These are phyloP conservation scores for Lichtheimia ornata DNA, from an alignment of 371 early-diverging fungal genomes.

Conservation along the genomic window DNA sequence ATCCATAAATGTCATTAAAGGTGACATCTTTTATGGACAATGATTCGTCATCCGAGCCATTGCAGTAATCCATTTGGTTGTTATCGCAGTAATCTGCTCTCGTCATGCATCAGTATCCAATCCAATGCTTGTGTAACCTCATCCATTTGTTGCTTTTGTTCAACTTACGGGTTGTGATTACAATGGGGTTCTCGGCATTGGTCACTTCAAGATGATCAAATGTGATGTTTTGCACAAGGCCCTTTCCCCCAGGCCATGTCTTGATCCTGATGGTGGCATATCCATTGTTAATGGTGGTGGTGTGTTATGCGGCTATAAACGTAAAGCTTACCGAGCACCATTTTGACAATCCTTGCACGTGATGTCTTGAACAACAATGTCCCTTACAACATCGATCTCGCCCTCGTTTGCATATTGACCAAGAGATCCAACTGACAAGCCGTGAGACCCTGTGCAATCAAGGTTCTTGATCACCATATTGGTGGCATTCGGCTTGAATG, in stretches of 20 bases:
- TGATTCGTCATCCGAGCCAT: constrained; percentile 18
- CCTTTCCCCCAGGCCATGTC: constrained; percentile 36
- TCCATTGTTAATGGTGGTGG: too few relatives aligned
- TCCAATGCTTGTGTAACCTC: too few relatives aligned
- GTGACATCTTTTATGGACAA: constrained; percentile 28
- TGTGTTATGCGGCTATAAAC: not conserved
- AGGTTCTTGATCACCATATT: constrained; percentile 20
- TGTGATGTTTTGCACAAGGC: constrained; percentile 26
- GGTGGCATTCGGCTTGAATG: constrained; percentile 23
- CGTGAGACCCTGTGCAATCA: constrained; percentile 30
- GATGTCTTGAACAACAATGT: constrained; percentile 20
- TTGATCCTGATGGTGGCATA: constrained; percentile 8
- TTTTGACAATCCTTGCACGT: constrained; percentile 21
- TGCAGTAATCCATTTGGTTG: constrained; percentile 28
- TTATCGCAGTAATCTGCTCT: constrained; percentile 29
- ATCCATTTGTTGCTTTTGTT: too few relatives aligned
- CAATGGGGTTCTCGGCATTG: constrained; percentile 30
- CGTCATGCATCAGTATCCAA: too few relatives aligned
- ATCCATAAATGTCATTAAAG: constrained; percentile 27
- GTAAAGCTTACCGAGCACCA: constrained; percentile 18
- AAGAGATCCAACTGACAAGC: constrained; percentile 27
- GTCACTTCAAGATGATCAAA: constrained; percentile 21
- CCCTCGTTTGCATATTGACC: constrained; percentile 20
- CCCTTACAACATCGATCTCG: constrained; percentile 21
- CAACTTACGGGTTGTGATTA: constrained; percentile 33